phyloP scores from a whole-genome alignment of 208 protist species.

The Trichomonas gallinae region DNA sequence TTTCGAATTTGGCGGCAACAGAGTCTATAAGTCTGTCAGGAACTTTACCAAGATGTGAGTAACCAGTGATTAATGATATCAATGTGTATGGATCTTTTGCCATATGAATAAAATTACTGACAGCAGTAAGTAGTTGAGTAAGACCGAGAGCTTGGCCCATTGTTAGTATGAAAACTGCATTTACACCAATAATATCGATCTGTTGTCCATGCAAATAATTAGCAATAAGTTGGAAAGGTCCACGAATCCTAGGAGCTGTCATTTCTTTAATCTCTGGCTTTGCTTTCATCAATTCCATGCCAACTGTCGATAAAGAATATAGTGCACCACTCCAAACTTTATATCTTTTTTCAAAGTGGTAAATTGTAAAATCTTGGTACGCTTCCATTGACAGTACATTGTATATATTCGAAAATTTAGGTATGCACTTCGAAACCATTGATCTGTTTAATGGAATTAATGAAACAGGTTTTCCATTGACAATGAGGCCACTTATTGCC shows the following conservation, averaged over 20 bases:
- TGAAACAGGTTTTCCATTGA: not conserved
- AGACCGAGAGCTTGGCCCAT: not conserved
- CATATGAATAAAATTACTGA: too few relatives aligned
- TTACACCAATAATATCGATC: not conserved
- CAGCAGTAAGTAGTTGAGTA: not conserved
- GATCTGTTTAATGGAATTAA: not conserved
- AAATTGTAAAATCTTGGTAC: not conserved
- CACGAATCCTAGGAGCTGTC: not conserved
- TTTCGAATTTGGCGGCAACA: not conserved
- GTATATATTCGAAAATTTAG: not conserved
- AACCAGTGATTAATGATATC: too few relatives aligned
- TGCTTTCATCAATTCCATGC: not conserved
- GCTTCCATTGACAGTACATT: not conserved
- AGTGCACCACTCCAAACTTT: not conserved
- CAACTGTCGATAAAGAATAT: not conserved
- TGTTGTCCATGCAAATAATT: not conserved
- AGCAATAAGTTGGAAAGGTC: not conserved
- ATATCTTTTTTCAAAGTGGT: not conserved
- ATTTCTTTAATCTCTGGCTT: not conserved
- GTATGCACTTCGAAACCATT: not conserved
- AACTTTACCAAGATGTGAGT: too few relatives aligned
- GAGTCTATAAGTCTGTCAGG: too few relatives aligned
- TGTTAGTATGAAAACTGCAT: not conserved
- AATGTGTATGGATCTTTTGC: too few relatives aligned
- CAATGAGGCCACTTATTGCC: not conserved